These are phyloP conservation scores for Macadamia integrifolia DNA, from an alignment of 164 flowering plant genomes.

Conservation along the genomic window DNA sequence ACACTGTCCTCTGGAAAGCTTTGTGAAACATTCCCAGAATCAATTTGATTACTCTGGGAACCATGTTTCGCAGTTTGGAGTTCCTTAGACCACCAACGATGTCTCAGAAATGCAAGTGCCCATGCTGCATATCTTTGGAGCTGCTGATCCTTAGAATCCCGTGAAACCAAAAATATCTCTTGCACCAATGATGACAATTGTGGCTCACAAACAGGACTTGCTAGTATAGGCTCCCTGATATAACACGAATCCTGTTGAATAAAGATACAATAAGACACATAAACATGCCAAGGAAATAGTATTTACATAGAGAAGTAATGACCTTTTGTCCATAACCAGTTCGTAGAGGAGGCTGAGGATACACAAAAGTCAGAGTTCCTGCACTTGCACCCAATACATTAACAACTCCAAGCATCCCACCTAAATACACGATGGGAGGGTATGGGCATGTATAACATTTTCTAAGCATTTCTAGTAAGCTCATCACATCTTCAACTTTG, in stretches of 20 bases:
- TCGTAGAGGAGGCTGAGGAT: conserved; percentile 20
- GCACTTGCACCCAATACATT: conserved; percentile 83
- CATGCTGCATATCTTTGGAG: conserved; percentile 84
- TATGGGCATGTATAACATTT: conserved; percentile 50
- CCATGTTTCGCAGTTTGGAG: conserved; percentile 16
- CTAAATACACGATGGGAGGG: conserved; percentile 59
- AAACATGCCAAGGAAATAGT: not conserved
- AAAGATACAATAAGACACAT: conserved; percentile 5
- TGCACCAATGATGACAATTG: conserved; percentile 51
- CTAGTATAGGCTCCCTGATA: conserved; percentile 58
- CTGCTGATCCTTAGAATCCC: conserved; percentile 53
- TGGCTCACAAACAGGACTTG: conserved; percentile 48
- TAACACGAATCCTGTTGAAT: conserved; percentile 47
- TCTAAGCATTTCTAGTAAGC: conserved; percentile 54
- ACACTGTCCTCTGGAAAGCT: conserved; percentile 55
- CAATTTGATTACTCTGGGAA: conserved; percentile 15
- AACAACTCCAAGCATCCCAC: conserved; percentile 96
- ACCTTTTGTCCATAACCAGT: conserved; percentile 44
- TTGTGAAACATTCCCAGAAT: conserved; percentile 36
- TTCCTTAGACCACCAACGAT: conserved; percentile 48
- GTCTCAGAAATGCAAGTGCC: conserved; percentile 80
- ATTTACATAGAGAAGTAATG: not conserved
- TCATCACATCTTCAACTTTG: conserved; percentile 39
- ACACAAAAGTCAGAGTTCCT: conserved; percentile 34
- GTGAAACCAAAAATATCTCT: conserved; percentile 85